These are phyloP conservation scores for Triangularia verruculosa DNA, from an alignment of 2,329 filamentous ascomycete species.

Conservation along the genomic window DNA sequence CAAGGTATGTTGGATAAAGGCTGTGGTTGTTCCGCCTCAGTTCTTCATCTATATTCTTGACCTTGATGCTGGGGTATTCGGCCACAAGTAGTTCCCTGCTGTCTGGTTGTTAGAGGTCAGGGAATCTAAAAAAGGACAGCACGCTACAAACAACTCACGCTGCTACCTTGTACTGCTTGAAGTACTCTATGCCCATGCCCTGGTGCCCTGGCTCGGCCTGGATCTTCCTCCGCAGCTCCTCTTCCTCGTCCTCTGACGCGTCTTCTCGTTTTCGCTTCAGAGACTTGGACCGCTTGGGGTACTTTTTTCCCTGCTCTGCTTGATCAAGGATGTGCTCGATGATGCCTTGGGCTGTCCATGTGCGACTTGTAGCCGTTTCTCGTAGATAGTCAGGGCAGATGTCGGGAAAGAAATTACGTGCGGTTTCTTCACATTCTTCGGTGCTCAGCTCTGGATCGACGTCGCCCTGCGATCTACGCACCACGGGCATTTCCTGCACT, in stretches of 20 bases:
- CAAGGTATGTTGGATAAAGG: constrained; percentile 37
- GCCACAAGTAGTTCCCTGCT: constrained; percentile 34
- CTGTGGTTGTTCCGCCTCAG: constrained; percentile 27
- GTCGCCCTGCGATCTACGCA: not conserved
- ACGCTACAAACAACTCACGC: constrained; percentile 13
- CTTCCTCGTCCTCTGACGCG: constrained; percentile 19
- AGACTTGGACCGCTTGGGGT: constrained; percentile 34
- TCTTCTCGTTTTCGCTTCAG: constrained; percentile 41
- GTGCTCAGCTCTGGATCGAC: not conserved
- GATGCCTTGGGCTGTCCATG: constrained; percentile 26
- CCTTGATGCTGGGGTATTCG: constrained; percentile 35
- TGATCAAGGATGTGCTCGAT: constrained; percentile 41
- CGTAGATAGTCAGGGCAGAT: constrained; percentile 42
- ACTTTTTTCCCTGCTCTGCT: constrained; percentile 37
- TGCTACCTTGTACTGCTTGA: constrained; percentile 20
- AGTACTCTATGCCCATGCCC: constrained; percentile 6
- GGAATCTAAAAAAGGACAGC: not conserved
- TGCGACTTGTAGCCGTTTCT: constrained; percentile 30
- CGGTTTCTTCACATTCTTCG: constrained; percentile 29
- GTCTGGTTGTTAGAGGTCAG: not conserved
- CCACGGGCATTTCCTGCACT: not conserved
- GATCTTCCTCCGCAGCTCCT: constrained; percentile 5
- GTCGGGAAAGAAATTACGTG: constrained; percentile 43
- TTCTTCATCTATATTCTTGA: constrained; percentile 27
- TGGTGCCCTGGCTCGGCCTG: constrained; percentile 1